phyloP scores from a whole-genome alignment of 208 protist species.

The Entamoeba invadens region DNA sequence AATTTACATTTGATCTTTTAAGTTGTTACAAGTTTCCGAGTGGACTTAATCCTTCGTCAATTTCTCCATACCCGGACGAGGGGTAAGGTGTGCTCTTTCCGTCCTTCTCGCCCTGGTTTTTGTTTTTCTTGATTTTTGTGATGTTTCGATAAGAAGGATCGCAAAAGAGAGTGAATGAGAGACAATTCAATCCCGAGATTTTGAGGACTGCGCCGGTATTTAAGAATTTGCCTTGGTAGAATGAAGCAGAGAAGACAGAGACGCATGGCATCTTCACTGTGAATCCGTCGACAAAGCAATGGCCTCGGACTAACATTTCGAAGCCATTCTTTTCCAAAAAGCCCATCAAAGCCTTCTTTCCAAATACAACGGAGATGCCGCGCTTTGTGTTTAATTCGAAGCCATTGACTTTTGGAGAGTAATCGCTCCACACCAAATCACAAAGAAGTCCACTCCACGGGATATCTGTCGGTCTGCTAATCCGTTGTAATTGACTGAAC shows the following conservation, averaged over 20 bases:
- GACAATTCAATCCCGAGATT: not conserved
- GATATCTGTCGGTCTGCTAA: conserved; percentile 85
- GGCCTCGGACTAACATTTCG: conserved; percentile 91
- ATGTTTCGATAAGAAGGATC: not conserved
- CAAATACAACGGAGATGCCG: conserved; percentile 90
- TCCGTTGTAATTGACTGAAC: conserved; percentile 80
- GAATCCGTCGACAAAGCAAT: conserved; percentile 31
- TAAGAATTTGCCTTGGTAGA: not conserved
- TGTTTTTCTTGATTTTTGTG: not conserved
- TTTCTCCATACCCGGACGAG: no score
- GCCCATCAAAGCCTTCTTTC: conserved; percentile 77
- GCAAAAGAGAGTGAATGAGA: not conserved
- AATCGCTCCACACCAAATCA: conserved; percentile 96
- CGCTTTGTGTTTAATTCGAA: conserved; percentile 85
- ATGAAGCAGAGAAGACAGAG: not conserved
- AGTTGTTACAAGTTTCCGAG: no score
- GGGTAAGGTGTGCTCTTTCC: no score
- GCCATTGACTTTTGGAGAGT: conserved; percentile 54
- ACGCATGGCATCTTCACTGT: not conserved
- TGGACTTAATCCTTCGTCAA: no score
- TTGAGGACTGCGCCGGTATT: not conserved
- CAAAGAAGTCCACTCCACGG: conserved; percentile 90
- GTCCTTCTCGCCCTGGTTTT: no score
- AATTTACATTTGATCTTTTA: no score
- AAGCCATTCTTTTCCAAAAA: conserved; percentile 94